phyloP scores from a whole-genome alignment of 495 filamentous ascomycete genomes.

The Penicillium soppii region DNA sequence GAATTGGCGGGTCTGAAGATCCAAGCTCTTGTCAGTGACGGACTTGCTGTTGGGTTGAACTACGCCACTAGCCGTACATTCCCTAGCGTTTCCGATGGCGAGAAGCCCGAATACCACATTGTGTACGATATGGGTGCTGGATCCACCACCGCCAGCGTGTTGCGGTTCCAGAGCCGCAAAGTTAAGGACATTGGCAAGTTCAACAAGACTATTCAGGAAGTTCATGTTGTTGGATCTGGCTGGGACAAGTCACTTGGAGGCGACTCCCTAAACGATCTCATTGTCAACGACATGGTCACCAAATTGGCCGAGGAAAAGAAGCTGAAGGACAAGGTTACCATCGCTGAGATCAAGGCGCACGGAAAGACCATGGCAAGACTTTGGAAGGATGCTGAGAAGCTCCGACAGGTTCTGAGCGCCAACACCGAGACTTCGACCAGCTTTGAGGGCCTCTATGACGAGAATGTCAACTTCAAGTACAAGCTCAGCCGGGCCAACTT shows the following conservation, averaged over 20 bases:
- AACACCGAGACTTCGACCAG: conserved; percentile 77
- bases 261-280: conserved; percentile 81
- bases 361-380: conserved; percentile 85
- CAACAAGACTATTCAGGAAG: conserved; percentile 96
- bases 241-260: conserved; percentile 92
- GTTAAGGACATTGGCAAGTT: conserved; percentile 91
- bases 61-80: conserved; percentile 92
- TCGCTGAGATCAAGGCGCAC: conserved; percentile 63
- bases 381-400: conserved; percentile 84
- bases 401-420: conserved; percentile 88
- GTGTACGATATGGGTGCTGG: conserved; percentile 98
- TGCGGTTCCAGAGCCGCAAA: conserved; percentile 83
- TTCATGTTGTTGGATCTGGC: conserved; percentile 78
- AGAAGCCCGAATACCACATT: conserved; percentile 87
- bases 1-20: conserved; percentile 85
- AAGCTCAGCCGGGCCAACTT: conserved; percentile 81
- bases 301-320: conserved; percentile 71
- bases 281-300: conserved; percentile 82
- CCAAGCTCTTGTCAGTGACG: conserved; percentile 82
- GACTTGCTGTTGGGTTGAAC: conserved; percentile 88
- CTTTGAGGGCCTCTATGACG: conserved; percentile 81
- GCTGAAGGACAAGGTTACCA: conserved; percentile 65
- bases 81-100: conserved; percentile 76
- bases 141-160: conserved; percentile 89
- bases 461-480: conserved; percentile 90